Base-by-base conservation (phyloP, 441 rosid species). In the Hura crepitans region DNA sequence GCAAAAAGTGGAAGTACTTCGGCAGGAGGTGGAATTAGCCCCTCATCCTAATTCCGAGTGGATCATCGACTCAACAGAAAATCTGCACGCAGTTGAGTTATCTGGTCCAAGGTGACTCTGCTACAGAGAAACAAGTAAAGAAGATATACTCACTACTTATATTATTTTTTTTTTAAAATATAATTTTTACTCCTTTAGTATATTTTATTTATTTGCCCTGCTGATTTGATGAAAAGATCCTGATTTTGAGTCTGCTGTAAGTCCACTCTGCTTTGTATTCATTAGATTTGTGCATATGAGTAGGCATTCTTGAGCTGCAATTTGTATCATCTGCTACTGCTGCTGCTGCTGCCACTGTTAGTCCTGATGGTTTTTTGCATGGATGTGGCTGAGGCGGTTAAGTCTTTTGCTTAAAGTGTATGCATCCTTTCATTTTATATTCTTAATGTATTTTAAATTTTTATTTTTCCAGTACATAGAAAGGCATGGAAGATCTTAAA, bases 1-100 rank as follows among this genome's bases (percentile, higher is more conserved):
- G 97, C 96, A 88, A 69, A 90, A 88, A 74, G 93, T 86, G 64
- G 96, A 90, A 77, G 87, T 87, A 69, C 87, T 82, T 61, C 90
- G 96, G 35, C 90, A 86, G 66, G 96, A 90, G 72, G 76, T 85
- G 31, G 88, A 85, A 62, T 77, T 85, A 14, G 77, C 81, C 10
- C 89, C 85, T 43, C 89, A 79, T 75, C 83, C 85, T 58, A 79
- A 55, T 63, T 85, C 89, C 5, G 89, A 85, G 69, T 86, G 91
- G 93, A 80, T 86, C 1, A 76, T 83, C 0, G 88, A 86, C 86
- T 86, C 93, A 2, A 88, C 89, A 2, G 91, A 85, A 71, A 86
- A 85, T 78, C 80, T 88, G 55, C 91, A 85, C 27, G 89, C 89
- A 0, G 88, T 88, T 1, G 93, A 88, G 79, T 79, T 88, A 80